Base-by-base conservation (phyloP, 768 basidiomycete species). In the Leccinellum rugosiceps region DNA sequence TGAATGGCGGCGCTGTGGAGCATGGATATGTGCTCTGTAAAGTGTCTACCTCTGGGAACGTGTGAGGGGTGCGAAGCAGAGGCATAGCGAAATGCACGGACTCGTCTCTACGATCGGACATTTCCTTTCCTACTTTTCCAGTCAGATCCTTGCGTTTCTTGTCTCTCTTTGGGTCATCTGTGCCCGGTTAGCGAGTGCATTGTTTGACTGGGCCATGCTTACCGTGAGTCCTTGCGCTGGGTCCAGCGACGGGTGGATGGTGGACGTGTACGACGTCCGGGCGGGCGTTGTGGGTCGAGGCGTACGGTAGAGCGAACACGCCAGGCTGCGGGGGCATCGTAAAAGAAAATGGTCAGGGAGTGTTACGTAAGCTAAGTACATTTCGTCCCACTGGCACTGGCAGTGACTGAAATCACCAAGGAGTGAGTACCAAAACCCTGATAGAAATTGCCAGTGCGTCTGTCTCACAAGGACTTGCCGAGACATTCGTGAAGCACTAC, bases 101-200 rank as follows among this genome's bases (percentile, higher is more conserved):
- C 90, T 90, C 88, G 69, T 90, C 88, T 63, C 87, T 76, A 57
- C 88, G 78, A 71, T 92, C 89, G 66, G 70, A 79, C 75, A 88
- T 80, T 63, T 91, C 89, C 69, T 86, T 90, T 23, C 83, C 83
- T 28, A 87, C 69, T 74, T 84, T 88, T 53, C 84, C 83, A n/a
- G 83, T 79, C 30, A 86, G 68, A 53, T 91, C 88, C 65, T 83
- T 86, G 59, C 85, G 76, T 71, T 83, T 82, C 77, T 81, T 85
- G 55, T 88, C 87, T 65, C 80, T 83, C 75, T 84, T 78, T 17
- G 72, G 68, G 47, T 82, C 80, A 60, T 81, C 80, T 59, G 52
- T n/a, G 1, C 8, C 19, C 21, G 50, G 50, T 64, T 48, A 61
- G 57, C 80, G 75, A 60, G 72, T 35, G 71, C 68, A 50, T 10